Evolutionary conservation across 805 yeast species (phyloP).

Genomic region (Saccharomycopsis synnaedendra): DNA sequence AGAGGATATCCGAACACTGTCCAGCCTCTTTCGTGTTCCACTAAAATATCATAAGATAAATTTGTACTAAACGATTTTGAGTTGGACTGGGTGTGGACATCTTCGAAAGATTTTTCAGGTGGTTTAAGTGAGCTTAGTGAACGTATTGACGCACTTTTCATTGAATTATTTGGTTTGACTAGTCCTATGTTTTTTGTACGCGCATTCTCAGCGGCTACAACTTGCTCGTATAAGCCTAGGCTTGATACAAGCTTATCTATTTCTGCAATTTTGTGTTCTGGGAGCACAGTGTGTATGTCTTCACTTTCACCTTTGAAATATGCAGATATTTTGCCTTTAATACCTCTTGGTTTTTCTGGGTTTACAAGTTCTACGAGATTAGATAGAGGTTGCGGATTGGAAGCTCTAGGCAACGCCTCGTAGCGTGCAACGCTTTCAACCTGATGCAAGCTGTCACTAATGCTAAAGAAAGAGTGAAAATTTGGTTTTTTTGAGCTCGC

Average conservation of each 20-base stretch:
- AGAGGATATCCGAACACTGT: constrained; percentile 15
- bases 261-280: too few species aligned
- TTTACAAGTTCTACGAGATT: too few species aligned
- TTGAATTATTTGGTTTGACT: not conserved
- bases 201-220: not conserved
- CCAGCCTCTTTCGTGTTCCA: constrained; percentile 15
- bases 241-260: not conserved
- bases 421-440: too few species aligned
- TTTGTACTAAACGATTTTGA: not conserved
- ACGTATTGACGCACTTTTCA: not conserved
- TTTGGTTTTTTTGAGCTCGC: too few species aligned
- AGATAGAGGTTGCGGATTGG: too few species aligned
- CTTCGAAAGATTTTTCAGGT: not conserved
- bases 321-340: too few species aligned
- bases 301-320: too few species aligned
- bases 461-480: too few species aligned
- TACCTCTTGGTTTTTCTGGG: too few species aligned
- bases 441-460: too few species aligned
- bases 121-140: not conserved
- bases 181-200: not conserved
- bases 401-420: too few species aligned
- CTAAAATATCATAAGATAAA: constrained; percentile 12
- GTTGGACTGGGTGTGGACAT: not conserved
- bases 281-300: too few species aligned
- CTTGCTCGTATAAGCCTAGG: not conserved